Conservation (phyloP, 306 rosid species). For the Malus sylvestris region DNA sequence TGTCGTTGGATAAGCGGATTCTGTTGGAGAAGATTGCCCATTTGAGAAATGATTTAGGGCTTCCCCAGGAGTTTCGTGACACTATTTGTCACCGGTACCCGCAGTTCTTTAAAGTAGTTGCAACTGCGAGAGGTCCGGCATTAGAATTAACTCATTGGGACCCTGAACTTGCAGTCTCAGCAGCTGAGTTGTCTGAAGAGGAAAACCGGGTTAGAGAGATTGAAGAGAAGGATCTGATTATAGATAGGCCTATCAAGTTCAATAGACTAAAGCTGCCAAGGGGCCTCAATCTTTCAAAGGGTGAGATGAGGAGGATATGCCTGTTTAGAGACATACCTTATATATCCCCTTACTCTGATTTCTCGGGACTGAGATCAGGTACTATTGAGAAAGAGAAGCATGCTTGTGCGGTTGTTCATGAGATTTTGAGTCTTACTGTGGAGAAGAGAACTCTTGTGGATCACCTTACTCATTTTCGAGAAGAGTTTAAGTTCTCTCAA, state of each 20-base stretch:
- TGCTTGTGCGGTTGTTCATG: conserved; percentile 82
- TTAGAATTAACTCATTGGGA: conserved; percentile 89
- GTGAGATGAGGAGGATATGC: conserved; percentile 68
- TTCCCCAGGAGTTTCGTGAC: conserved; percentile 71
- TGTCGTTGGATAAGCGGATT: conserved; percentile 65
- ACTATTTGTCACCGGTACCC: conserved; percentile 80
- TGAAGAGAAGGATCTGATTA: conserved; percentile 67
- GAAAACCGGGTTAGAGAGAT: conserved; percentile 55
- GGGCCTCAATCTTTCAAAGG: conserved; percentile 75
- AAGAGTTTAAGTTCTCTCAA: conserved; percentile 88
- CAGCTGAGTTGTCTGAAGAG: conserved; percentile 66
- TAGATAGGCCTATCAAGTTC: conserved; percentile 71
- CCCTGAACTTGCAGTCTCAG: conserved; percentile 87
- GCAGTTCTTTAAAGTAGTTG: conserved; percentile 66
- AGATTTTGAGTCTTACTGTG: conserved; percentile 76
- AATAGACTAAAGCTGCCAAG: conserved; percentile 62
- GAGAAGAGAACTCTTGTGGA: conserved; percentile 80
- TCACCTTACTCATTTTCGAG: conserved; percentile 85
- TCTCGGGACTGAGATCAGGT: conserved; percentile 55
- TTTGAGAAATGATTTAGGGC: conserved; percentile 62
- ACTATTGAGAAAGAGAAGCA: conserved; percentile 74
- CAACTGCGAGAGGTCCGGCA: conserved; percentile 68
- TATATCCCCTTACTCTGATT: conserved; percentile 78
- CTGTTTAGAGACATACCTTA: conserved; percentile 73
- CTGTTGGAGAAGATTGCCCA: conserved; percentile 79